phyloP scores from a whole-genome alignment of 2,329 filamentous ascomycete species.

The Endoconidiophora laricicola region DNA sequence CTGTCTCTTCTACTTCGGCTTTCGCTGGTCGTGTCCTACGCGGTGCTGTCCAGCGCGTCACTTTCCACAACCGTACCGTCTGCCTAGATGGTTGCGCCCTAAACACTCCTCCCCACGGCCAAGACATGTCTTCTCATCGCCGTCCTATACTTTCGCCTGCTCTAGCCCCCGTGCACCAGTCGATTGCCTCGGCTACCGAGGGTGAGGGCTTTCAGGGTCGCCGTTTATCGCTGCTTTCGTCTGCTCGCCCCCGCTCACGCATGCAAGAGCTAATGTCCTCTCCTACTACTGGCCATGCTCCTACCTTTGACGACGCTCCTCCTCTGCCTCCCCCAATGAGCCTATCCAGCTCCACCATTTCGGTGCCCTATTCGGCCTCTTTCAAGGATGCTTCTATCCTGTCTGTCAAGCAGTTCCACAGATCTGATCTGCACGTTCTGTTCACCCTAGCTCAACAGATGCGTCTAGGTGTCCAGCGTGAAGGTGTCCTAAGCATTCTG shows the following conservation, averaged over 20 bases:
- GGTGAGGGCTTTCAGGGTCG: constrained; percentile 15
- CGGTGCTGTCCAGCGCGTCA: constrained; percentile 57
- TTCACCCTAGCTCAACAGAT: constrained; percentile 98
- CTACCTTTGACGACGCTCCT: constrained; percentile 7
- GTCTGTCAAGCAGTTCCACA: constrained; percentile 79
- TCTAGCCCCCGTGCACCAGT: constrained; percentile 28
- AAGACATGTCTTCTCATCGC: constrained; percentile 59
- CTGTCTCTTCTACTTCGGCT: constrained; percentile 34
- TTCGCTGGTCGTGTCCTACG: constrained; percentile 52
- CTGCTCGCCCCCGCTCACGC: constrained; percentile 8
- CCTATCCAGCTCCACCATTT: constrained; percentile 6
- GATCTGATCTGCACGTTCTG: constrained; percentile 75
- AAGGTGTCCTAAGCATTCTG: constrained; percentile 75
- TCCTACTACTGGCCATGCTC: not conserved
- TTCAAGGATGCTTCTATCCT: constrained; percentile 86
- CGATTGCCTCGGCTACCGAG: constrained; percentile 9
- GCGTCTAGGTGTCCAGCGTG: constrained; percentile 82
- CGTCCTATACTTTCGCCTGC: constrained; percentile 39
- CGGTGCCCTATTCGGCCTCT: constrained; percentile 29
- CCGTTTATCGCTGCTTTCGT: constrained; percentile 18
- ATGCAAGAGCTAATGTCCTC: constrained; percentile 8
- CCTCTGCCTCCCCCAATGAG: constrained; percentile 6
- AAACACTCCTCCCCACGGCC: constrained; percentile 39
- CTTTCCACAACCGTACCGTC: constrained; percentile 56
- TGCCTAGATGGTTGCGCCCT: constrained; percentile 53